Base-by-base conservation (phyloP, 495 filamentous ascomycete genomes). In the Hyaloscypha hepaticicola region DNA sequence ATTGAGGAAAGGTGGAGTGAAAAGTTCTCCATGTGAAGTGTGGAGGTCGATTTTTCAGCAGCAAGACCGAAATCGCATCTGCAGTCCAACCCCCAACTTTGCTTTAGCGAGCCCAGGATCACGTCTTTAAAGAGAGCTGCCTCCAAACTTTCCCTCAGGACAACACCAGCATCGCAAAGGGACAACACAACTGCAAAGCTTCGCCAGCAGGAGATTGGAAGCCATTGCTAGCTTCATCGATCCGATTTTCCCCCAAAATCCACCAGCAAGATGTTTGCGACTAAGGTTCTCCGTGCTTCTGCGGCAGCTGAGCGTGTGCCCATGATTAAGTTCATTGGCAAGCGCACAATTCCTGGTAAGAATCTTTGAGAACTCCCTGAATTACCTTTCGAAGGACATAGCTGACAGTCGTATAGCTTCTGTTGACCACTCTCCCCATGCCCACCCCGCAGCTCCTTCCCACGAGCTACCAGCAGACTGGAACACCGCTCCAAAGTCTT, bases 281-380 rank as follows among this genome's bases (percentile, higher is more conserved):
- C 91, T 64, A 78, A 79, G 71, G 82, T 78, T 69, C 82, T 94
- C 63, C 84, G 87, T 71, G 86, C 85, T 69, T 82, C 85, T 70
- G 78, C 79, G 60, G 76, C 83, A 70, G 80, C 78, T 64, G 82
- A 84, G 75, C 88, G 91, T 66, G 89, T 84, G 48, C 92, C 92
- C 58, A 78, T 96, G 76, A 99, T 99, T 73, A 87, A 88, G 67
- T 99, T 99, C 80, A 68, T 98, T 52, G 95, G 95, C 73, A 95
- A 92, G 82, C 88, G 95, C 62, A 81, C 87, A 26, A 79, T 85
- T 67, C 94, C 93, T 69, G 77, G 94, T 97, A 83, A 56, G 89
- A 82, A 29, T 53, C 14, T 25, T 14, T 41, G 22, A 33, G 28
- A 25, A 38, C 50, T n/a, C 49, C 26, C 60, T 48, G 50, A 22